Base-by-base conservation (phyloP, 352 stramenopile species). In the Hyaloperonospora brassicae region DNA sequence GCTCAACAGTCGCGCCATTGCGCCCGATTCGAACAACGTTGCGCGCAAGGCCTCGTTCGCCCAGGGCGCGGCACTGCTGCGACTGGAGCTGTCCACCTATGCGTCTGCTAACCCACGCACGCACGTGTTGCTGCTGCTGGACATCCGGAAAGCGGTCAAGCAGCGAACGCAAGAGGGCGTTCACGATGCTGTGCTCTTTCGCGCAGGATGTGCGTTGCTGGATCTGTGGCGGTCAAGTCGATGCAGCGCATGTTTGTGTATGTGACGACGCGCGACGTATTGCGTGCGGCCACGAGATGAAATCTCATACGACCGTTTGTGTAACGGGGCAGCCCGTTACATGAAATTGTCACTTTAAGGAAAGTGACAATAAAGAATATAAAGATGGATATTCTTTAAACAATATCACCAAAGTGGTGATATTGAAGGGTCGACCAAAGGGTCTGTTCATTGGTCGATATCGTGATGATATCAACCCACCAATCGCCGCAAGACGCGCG, bases 231-330 rank as follows among this genome's bases (percentile, higher is more conserved):
- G 8, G 53, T 50, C 11, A 61, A 74, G 30, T 64, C 66, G 5
- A 70, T 67, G 36, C 82, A 93, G 63, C 72, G 79, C 21, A 86
- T 93, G 70, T 89, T 75, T 56, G 66, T 93, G 21, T 93, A 86
- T 59, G 70, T 80, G 39, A 76, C 66, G 25, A 65, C 84, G 39
- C 75, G 82, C 14, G 82, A 93, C 50, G 58, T 81, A 42, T 70
- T 93, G 38, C 89, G 79, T 25, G 82, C 82, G 1, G 82, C 82
- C 14, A 93, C 79, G 52, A 73, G 82, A 12, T 73, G 90, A 25
- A 93, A 93, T 47, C 55, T 93, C 13, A 73, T 93, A 31, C 79
- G 82, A 0, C 82, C 82, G 0, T 65, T 90, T 25, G 72, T n/a
- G n/a, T n/a, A n/a, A n/a, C n/a, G n/a, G n/a, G n/a, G n/a, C n/a